phyloP scores from a whole-genome alignment of 305 asterid genomes.

The Lippia alba region DNA sequence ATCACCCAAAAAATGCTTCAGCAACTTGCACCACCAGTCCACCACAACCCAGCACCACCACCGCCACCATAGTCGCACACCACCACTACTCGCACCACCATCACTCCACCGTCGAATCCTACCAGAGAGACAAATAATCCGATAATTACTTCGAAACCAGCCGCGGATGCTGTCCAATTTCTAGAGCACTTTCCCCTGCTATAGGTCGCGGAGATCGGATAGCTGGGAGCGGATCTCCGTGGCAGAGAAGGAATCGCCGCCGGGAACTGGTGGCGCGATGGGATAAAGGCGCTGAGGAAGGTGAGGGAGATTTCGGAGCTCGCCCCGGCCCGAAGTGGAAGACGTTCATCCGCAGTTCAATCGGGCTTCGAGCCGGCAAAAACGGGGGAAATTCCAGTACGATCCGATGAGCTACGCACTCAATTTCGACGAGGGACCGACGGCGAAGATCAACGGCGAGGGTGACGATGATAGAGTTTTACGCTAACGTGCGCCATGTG shows the following conservation, averaged over 20 bases:
- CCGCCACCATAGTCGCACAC: too few species aligned
- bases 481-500: too few species aligned
- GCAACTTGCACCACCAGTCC: too few species aligned
- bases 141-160: conserved; percentile 43
- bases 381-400: conserved; percentile 63
- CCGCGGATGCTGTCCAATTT: conserved; percentile 53
- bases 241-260: conserved; percentile 42
- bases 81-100: too few species aligned
- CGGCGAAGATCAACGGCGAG: conserved; percentile 48
- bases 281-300: conserved; percentile 55
- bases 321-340: conserved; percentile 92
- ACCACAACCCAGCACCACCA: too few species aligned
- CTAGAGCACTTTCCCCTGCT: conserved; percentile 52
- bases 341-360: conserved; percentile 83
- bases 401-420: conserved; percentile 77
- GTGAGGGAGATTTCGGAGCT: conserved; percentile 80
- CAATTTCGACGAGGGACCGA: conserved; percentile 80
- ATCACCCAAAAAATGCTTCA: too few species aligned
- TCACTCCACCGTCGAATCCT: conserved; percentile 34
- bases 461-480: conserved; percentile 43
- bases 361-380: conserved; percentile 41
- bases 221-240: conserved; percentile 68
- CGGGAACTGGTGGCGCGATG: conserved; percentile 50
- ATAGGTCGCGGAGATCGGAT: conserved; percentile 39
- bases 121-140: conserved; percentile 32